Conservation (phyloP, 768 basidiomycete genomes). For the Tulasnella sp. region DNA sequence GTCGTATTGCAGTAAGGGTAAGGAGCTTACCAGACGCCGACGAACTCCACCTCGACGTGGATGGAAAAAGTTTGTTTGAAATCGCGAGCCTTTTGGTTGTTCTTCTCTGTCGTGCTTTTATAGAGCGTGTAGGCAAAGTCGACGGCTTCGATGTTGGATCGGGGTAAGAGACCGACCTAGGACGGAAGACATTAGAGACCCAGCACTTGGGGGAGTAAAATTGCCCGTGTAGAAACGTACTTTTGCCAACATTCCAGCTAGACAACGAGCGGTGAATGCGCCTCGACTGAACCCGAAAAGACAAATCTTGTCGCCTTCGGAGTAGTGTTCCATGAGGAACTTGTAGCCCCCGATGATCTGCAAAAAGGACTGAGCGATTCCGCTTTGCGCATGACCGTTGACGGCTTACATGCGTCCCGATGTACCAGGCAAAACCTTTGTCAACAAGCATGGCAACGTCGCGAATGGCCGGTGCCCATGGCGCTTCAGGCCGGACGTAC, state of each 20-base stretch:
- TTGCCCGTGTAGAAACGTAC: background rate
- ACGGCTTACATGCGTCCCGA: slow-evolving; percentile 27
- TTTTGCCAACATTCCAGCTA: slow-evolving; percentile 41
- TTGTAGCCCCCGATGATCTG: slow-evolving; percentile 44
- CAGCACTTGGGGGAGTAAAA: background rate
- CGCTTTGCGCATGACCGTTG: background rate
- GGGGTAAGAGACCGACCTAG: slow-evolving; percentile 51
- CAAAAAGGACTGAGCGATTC: background rate
- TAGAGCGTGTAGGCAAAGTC: slow-evolving; percentile 64
- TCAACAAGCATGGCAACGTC: slow-evolving; percentile 33
- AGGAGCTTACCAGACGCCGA: slow-evolving; percentile 57
- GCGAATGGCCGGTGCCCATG: slow-evolving; percentile 51
- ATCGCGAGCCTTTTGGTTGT: slow-evolving; percentile 19
- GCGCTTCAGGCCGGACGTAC: slow-evolving; percentile 27
- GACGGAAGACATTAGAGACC: slow-evolving; percentile 6
- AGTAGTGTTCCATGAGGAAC: slow-evolving; percentile 69
- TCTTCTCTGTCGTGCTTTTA: slow-evolving; percentile 23
- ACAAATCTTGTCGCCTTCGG: slow-evolving; percentile 57
- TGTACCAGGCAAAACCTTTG: slow-evolving; percentile 13
- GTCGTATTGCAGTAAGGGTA: background rate
- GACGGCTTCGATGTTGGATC: slow-evolving; percentile 52
- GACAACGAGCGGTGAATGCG: slow-evolving; percentile 50
- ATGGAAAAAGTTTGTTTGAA: slow-evolving; percentile 63
- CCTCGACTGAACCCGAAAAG: slow-evolving; percentile 79
- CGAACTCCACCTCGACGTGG: slow-evolving; percentile 56